Evolutionary conservation across 345 rosid genomes (phyloP).

Genomic region (Barbarea vulgaris): DNA sequence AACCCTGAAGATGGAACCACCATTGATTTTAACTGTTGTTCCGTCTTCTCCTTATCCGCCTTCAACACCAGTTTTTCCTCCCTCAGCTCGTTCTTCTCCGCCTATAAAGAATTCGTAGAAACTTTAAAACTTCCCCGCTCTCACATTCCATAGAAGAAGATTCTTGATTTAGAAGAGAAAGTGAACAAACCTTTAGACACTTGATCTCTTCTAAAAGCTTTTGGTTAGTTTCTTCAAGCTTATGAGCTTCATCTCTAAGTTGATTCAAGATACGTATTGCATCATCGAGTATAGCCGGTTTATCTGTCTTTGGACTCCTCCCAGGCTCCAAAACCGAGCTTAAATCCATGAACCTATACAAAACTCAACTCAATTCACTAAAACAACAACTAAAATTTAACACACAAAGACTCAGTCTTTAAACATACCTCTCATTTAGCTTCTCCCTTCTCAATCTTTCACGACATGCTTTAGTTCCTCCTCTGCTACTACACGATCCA

Average conservation of each 20-base stretch:
- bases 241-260: constrained; percentile 70
- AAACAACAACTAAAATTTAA: not conserved
- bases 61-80: constrained; percentile 82
- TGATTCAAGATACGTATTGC: constrained; percentile 82
- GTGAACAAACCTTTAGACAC: constrained; percentile 67
- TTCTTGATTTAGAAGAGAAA: constrained; percentile 4
- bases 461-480: constrained; percentile 74
- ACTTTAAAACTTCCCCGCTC: not conserved
- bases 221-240: constrained; percentile 76
- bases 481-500: constrained; percentile 34
- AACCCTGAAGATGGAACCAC: constrained; percentile 61
- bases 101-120: constrained; percentile 39
- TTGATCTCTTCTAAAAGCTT: constrained; percentile 81
- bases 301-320: constrained; percentile 77
- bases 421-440: constrained; percentile 70
- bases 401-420: not conserved
- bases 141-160: not conserved
- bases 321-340: constrained; percentile 83
- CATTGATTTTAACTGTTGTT: constrained; percentile 67
- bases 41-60: constrained; percentile 76
- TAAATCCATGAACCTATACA: constrained; percentile 76
- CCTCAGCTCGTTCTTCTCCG: constrained; percentile 84
- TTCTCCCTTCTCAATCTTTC: constrained; percentile 87
- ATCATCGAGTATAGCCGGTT: constrained; percentile 81
- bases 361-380: not conserved